Evolutionary conservation across 2,329 filamentous ascomycete genomes (phyloP).

Genomic region (Fusarium oligoseptatum): DNA sequence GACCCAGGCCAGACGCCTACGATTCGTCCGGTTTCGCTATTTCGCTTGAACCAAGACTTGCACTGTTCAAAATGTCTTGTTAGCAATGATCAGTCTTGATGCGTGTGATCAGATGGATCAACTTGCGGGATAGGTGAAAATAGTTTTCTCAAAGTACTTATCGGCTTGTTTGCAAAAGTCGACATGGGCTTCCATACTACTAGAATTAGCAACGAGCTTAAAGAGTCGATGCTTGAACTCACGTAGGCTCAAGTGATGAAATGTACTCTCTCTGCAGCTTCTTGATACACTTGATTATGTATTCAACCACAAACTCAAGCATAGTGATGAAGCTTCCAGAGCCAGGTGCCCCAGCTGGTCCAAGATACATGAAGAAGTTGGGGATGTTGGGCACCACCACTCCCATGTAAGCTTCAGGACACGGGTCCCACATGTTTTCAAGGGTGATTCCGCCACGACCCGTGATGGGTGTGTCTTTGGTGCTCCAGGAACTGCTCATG

Average conservation of each 20-base stretch:
- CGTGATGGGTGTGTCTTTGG: neutral
- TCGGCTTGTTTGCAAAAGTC: constrained; percentile 1
- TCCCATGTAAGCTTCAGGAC: constrained; percentile 12
- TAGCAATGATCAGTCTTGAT: neutral
- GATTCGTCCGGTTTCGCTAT: neutral
- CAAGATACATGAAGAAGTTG: constrained; percentile 20
- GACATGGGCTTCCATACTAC: neutral
- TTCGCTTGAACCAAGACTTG: constrained; percentile 3
- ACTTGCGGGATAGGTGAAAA: neutral
- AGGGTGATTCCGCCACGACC: neutral
- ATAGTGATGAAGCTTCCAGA: constrained; percentile 10
- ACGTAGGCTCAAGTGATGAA: constrained; percentile 1
- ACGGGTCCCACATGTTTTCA: neutral
- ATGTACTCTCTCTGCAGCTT: constrained; percentile 8
- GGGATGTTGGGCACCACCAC: constrained; percentile 9
- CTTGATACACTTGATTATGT: constrained; percentile 11
- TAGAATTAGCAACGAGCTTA: neutral
- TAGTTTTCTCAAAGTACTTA: constrained; percentile 1
- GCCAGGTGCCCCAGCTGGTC: constrained; percentile 2
- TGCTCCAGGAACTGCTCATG: neutral
- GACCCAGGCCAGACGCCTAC: neutral
- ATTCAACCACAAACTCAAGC: constrained; percentile 11
- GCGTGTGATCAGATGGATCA: no score
- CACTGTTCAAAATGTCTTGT: neutral
- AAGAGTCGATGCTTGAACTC: neutral